A percentile compares a stretch with the other conserved stretches of the same genome.
phyloP scores from a whole-genome alignment of 2,329 filamentous ascomycete species.

The Ascochyta rabiei region DNA sequence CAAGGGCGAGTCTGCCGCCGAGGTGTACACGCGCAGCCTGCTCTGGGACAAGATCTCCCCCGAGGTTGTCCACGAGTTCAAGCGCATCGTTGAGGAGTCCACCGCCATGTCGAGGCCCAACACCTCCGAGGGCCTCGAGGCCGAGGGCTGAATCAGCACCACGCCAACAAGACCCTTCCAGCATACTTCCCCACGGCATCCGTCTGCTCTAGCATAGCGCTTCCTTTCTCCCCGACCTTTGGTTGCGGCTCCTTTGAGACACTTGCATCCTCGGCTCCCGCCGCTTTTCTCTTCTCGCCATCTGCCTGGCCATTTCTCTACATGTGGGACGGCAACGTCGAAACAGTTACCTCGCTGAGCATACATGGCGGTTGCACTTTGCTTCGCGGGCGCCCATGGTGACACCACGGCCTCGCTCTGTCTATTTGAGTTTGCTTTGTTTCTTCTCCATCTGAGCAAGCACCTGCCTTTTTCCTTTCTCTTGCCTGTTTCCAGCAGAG shows the following conservation, averaged over 20 bases:
- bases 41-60: slow-evolving; percentile 93
- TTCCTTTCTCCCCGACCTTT: slow-evolving; percentile 41
- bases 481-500: slow-evolving; percentile 31
- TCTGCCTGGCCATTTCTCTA: slow-evolving; percentile 32
- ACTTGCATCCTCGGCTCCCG: slow-evolving; percentile 44
- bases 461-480: slow-evolving; percentile 8
- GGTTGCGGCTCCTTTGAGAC: slow-evolving; percentile 26
- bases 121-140: slow-evolving; percentile 43
- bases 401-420: slow-evolving; percentile 16
- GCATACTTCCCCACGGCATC: slow-evolving; percentile 29
- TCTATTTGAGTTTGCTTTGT: too few relatives aligned
- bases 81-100: slow-evolving; percentile 84
- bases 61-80: slow-evolving; percentile 91
- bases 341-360: slow-evolving; percentile 32
- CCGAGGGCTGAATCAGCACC: slow-evolving; percentile 37
- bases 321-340: slow-evolving; percentile 44
- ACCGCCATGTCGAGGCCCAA: slow-evolving; percentile 49
- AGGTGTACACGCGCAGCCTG: slow-evolving; percentile 90
- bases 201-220: slow-evolving; percentile 41
- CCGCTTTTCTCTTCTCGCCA: slow-evolving; percentile 29
- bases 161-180: slow-evolving; percentile 19
- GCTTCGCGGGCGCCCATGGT: slow-evolving; percentile 26
- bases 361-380: slow-evolving; percentile 37
- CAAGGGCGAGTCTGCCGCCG: slow-evolving; percentile 74
- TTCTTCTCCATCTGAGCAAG: too few relatives aligned